Conservation (phyloP, 2,329 filamentous ascomycete species). For the Gliomastix tumulicola region DNA sequence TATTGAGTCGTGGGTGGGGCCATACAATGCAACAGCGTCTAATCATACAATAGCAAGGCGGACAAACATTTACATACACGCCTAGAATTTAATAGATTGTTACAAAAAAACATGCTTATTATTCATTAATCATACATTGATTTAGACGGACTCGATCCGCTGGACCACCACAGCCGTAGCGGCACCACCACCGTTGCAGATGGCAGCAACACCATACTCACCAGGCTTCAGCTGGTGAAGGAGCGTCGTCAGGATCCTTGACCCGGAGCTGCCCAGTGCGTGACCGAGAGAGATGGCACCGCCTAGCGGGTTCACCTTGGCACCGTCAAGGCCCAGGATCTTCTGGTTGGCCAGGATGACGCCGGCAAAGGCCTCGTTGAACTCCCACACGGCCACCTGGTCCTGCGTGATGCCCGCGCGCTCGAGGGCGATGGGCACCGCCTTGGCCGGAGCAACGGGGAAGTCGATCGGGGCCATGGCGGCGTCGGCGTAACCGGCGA, state of each 20-base stretch:
- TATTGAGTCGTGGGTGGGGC: too few relatives aligned
- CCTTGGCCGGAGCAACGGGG: constrained; percentile 84
- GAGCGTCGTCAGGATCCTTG: constrained; percentile 81
- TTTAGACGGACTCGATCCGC: constrained; percentile 55
- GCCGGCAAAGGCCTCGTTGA: constrained; percentile 96
- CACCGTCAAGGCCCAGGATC: constrained; percentile 74
- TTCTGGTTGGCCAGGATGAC: constrained; percentile 94
- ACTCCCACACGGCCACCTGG: constrained; percentile 92
- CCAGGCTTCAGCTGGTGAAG: constrained; percentile 87
- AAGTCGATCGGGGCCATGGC: constrained; percentile 91
- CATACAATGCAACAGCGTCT: too few relatives aligned
- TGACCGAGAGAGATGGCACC: constrained; percentile 91
- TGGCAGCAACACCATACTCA: constrained; percentile 91
- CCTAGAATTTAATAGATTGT: too few relatives aligned
- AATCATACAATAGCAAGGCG: too few relatives aligned
- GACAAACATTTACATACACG: too few relatives aligned
- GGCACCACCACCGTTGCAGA: constrained; percentile 94
- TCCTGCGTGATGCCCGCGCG: constrained; percentile 86
- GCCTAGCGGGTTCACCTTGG: constrained; percentile 79
- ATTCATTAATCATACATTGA: constrained; percentile 1
- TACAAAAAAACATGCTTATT: too few relatives aligned
- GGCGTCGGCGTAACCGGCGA: constrained; percentile 81
- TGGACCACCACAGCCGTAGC: constrained; percentile 90
- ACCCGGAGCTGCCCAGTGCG: constrained; percentile 87
- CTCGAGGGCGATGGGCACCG: constrained; percentile 82